Percentiles rank a stretch among this genome's conserved stretches.
Evolutionary conservation across 352 stramenopile genomes (phyloP).

Genomic region (Phytophthora idaei): DNA sequence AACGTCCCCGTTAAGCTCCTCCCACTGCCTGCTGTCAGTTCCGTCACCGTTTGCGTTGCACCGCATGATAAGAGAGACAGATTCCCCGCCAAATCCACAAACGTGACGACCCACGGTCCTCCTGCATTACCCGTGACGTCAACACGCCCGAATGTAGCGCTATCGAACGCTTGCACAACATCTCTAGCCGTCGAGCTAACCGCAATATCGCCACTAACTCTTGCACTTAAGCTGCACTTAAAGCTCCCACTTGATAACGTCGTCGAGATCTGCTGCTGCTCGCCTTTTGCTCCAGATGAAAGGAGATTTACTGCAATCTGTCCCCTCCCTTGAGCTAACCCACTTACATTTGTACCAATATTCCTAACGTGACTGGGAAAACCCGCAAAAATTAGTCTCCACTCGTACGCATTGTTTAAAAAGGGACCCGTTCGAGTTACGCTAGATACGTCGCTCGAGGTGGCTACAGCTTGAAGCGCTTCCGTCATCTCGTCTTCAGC

Average conservation of each 20-base stretch:
- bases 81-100: conserved; percentile 51
- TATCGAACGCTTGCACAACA: conserved; percentile 36
- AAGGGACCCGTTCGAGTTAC: conserved; percentile 42
- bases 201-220: conserved; percentile 23
- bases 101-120: conserved; percentile 48
- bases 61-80: conserved; percentile 46
- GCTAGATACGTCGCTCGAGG: conserved; percentile 7
- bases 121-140: conserved; percentile 18
- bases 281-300: conserved; percentile 41
- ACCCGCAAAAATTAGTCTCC: conserved; percentile 45
- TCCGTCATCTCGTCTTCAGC: conserved; percentile 29
- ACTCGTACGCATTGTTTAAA: conserved; percentile 55
- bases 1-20: conserved; percentile 41
- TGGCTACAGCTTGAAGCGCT: conserved; percentile 22
- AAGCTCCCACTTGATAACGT: conserved; percentile 48
- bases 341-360: conserved; percentile 20
- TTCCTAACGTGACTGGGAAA: conserved; percentile 36
- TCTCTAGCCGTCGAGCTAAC: conserved; percentile 33
- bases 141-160: conserved; percentile 36
- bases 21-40: conserved; percentile 43
- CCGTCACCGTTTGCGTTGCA: conserved; percentile 42
- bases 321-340: conserved; percentile 37
- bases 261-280: conserved; percentile 49
- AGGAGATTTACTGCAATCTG: conserved; percentile 20
- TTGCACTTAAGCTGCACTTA: conserved; percentile 18